phyloP scores from a whole-genome alignment of 2,329 filamentous ascomycete species.

The Rhinocladiella mackenziei region DNA sequence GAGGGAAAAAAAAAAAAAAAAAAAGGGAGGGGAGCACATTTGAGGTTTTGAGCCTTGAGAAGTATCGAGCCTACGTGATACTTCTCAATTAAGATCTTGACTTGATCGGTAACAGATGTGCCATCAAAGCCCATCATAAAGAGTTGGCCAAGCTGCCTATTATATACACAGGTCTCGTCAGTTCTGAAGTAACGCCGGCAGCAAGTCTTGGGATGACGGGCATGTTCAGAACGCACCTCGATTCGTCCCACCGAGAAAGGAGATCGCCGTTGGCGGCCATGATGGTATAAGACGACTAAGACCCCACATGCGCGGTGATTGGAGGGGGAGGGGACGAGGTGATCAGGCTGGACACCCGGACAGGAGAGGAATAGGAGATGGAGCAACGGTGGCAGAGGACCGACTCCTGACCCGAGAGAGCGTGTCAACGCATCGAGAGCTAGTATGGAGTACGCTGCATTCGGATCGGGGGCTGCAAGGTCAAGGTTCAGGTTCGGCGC shows the following conservation, averaged over 20 bases:
- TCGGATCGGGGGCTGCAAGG: constrained; percentile 4
- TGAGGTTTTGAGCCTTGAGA: constrained; percentile 62
- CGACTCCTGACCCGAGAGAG: not conserved
- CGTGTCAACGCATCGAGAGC: constrained; percentile 1
- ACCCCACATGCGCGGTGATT: constrained; percentile 24
- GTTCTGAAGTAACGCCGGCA: constrained; percentile 8
- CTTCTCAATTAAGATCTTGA: constrained; percentile 59
- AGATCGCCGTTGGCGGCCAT: constrained; percentile 28
- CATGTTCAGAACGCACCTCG: constrained; percentile 25
- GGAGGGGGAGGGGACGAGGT: constrained; percentile 9
- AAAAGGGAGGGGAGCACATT: constrained; percentile 47
- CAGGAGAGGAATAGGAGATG: constrained; percentile 19
- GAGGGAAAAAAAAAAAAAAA: not conserved
- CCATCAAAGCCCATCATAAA: constrained; percentile 68
- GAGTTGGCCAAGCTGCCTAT: constrained; percentile 53
- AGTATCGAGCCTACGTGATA: constrained; percentile 80
- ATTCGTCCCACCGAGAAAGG: constrained; percentile 34
- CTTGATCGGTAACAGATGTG: constrained; percentile 59
- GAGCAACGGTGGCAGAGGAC: constrained; percentile 16
- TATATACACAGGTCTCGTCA: constrained; percentile 67
- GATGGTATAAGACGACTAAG: constrained; percentile 7
- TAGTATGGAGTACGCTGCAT: constrained; percentile 5
- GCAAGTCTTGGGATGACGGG: constrained; percentile 9
- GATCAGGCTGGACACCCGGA: constrained; percentile 15
- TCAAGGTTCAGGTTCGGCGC: constrained; percentile 10